phyloP scores from a whole-genome alignment of 805 yeast species.

The Crinitomyces ghanaensis region DNA sequence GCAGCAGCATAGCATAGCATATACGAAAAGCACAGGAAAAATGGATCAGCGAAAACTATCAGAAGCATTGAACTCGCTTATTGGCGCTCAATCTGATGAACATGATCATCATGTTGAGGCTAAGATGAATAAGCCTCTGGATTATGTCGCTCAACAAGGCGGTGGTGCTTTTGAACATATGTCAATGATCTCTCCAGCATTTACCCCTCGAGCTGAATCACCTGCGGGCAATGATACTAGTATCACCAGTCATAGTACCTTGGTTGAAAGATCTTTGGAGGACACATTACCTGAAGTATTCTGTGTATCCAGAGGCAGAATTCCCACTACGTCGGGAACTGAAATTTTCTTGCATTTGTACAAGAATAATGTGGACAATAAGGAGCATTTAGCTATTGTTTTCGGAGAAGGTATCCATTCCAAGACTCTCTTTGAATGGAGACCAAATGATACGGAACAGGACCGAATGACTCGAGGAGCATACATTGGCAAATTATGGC shows the following conservation, averaged over 20 bases:
- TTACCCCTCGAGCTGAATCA: slow-evolving; percentile 20
- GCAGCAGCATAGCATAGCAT: not conserved
- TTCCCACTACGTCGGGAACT: slow-evolving; percentile 91
- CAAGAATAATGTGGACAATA: slow-evolving; percentile 72
- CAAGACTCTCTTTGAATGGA: slow-evolving; percentile 47
- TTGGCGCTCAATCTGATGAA: slow-evolving; percentile 4
- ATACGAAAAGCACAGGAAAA: no score
- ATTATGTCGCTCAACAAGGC: no score
- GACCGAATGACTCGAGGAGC: slow-evolving; percentile 99
- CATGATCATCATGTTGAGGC: no score
- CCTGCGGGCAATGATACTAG: not conserved
- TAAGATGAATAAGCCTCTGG: slow-evolving; percentile 2
- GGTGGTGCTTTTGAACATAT: slow-evolving; percentile 17
- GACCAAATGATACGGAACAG: slow-evolving; percentile 68
- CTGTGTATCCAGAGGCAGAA: slow-evolving; percentile 89
- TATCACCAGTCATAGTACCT: slow-evolving; percentile 3
- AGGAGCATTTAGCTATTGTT: slow-evolving; percentile 94
- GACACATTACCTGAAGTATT: slow-evolving; percentile 55
- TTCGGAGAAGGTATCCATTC: slow-evolving; percentile 90
- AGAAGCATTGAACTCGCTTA: slow-evolving; percentile 2
- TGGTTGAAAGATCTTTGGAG: slow-evolving; percentile 9
- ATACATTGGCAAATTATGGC: slow-evolving; percentile 77
- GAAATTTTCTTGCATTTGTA: slow-evolving; percentile 89
- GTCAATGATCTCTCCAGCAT: slow-evolving; percentile 27
- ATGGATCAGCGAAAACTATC: not conserved